Evolutionary conservation across 2,329 filamentous ascomycete genomes (phyloP).

Genomic region (Knufia petricola): DNA sequence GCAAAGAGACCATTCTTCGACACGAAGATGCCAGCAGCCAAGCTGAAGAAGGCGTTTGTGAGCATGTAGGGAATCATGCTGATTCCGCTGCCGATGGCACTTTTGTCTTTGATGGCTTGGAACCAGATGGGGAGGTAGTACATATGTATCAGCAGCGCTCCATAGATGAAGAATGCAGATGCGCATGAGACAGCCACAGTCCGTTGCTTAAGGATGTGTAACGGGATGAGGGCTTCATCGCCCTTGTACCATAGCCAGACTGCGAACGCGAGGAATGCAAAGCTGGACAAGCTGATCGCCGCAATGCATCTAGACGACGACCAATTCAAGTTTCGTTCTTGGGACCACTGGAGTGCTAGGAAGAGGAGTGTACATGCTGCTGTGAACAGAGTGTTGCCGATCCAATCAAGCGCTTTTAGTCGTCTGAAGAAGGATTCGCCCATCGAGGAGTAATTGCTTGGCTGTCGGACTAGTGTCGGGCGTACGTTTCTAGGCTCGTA

Average conservation of each 20-base stretch:
- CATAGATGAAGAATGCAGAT: conserved; percentile 18
- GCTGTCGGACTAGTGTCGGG: background rate
- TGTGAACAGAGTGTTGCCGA: conserved; percentile 52
- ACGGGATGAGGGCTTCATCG: conserved; percentile 22
- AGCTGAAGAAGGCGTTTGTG: conserved; percentile 9
- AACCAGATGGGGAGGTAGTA: conserved; percentile 26
- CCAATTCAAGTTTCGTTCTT: conserved; percentile 24
- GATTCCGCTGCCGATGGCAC: conserved; percentile 20
- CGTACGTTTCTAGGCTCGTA: background rate
- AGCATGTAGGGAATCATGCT: conserved; percentile 22
- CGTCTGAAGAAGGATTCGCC: conserved; percentile 15
- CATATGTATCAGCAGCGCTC: conserved; percentile 18
- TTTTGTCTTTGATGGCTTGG: conserved; percentile 21
- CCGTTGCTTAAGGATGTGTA: conserved; percentile 17
- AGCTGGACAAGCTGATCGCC: conserved; percentile 27
- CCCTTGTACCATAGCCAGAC: conserved; percentile 23
- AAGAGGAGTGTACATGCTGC: conserved; percentile 15
- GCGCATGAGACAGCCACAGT: conserved; percentile 16
- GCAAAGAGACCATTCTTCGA: conserved; percentile 21
- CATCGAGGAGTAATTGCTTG: background rate
- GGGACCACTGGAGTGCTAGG: conserved; percentile 16
- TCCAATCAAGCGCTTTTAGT: conserved; percentile 38
- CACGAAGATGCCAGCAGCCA: conserved; percentile 18
- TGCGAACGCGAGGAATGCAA: conserved; percentile 25
- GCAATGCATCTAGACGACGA: conserved; percentile 27